Evolutionary conservation across 176 grass and related monocot species (phyloP), one percentile per base, ranked within the genome.

Genomic region (Poa pratensis): DNA sequence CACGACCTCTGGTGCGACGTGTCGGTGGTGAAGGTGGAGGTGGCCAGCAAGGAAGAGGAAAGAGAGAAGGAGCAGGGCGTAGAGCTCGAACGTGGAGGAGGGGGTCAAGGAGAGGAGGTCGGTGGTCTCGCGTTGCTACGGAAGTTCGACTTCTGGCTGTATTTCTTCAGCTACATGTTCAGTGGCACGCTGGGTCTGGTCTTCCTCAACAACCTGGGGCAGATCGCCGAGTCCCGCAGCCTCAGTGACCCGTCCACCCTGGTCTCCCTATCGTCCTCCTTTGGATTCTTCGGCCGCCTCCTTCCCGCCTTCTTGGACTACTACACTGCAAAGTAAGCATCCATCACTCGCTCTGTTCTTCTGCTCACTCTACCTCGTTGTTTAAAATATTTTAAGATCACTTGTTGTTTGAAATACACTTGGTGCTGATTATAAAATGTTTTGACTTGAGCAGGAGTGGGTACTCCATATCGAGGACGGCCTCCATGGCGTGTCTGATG

Each of bases 231-330:
- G 88, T 99, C 96, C 14, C 87, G 93, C 4, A 32, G 88, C 15
- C 84, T 96, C 45, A 37, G 45, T 18, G 16, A 89, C 83, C 86
- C 82, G 73, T 92, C 96, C 66, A 92, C 90, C 5, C 86, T 99
- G 2, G 96, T 99, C 30, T 96, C 96, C 8, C 81, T 99, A 2
- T 99, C 91, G 3, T 99, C 96, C 5, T 96, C 96, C 5, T 99
- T 99, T 69, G 93, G 96, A 60, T 99, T 99, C 91, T 94, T 99
- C 85, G 96, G 96, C 20, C 96, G 96, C 45, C 96, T 99, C 66
- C 34, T 96, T 80, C 96, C 96, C 18, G 91, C 94, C 84, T 83
- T 99, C 85, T 28, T 96, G 37, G 96, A 99, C 87, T 99, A 99
- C 86, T 99, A 90, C 84, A 88, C 88, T 9, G 85, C 89, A 48